Evolutionary conservation across 495 filamentous ascomycete genomes (phyloP).

Genomic region (Lophiostoma macrostomum): DNA sequence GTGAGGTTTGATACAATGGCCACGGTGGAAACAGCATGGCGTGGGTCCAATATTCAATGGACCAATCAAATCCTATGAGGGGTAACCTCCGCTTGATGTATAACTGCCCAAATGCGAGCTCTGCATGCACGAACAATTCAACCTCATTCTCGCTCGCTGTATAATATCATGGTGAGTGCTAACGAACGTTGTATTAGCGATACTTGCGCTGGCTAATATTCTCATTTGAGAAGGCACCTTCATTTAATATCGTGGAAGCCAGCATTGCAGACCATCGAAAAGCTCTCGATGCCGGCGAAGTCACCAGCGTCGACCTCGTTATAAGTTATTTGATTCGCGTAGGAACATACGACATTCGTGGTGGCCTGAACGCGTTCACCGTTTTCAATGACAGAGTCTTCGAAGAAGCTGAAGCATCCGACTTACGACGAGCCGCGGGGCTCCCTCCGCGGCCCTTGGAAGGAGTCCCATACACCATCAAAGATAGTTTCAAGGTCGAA

Average conservation of each 20-base stretch:
- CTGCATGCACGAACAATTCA: too few species aligned
- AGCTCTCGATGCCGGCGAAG: slow-evolving; percentile 21
- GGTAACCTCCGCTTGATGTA: too few species aligned
- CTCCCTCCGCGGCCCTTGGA: slow-evolving; percentile 23
- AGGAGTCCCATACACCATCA: slow-evolving; percentile 41
- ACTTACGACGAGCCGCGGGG: slow-evolving; percentile 33
- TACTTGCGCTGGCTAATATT: too few species aligned
- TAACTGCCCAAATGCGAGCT: too few species aligned
- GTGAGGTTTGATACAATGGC: too few species aligned
- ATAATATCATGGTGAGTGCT: too few species aligned
- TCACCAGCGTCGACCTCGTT: slow-evolving; percentile 34
- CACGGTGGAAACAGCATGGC: too few species aligned
- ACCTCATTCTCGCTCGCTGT: too few species aligned
- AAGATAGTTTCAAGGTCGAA: slow-evolving; percentile 39
- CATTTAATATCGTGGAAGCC: slow-evolving; percentile 34
- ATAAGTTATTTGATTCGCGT: slow-evolving; percentile 34
- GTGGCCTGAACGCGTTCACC: slow-evolving; percentile 37
- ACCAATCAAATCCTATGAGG: too few species aligned
- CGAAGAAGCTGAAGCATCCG: slow-evolving; percentile 40
- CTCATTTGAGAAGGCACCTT: too few species aligned
- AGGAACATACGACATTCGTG: slow-evolving; percentile 31
- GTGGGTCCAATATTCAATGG: too few species aligned
- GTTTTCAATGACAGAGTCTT: slow-evolving; percentile 38
- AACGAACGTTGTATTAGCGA: too few species aligned
- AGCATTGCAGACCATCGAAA: slow-evolving; percentile 31